Evolutionary conservation across 345 rosid species (phyloP), one percentile per base, ranked within the genome.

Genomic region (Jatropha curcas): DNA sequence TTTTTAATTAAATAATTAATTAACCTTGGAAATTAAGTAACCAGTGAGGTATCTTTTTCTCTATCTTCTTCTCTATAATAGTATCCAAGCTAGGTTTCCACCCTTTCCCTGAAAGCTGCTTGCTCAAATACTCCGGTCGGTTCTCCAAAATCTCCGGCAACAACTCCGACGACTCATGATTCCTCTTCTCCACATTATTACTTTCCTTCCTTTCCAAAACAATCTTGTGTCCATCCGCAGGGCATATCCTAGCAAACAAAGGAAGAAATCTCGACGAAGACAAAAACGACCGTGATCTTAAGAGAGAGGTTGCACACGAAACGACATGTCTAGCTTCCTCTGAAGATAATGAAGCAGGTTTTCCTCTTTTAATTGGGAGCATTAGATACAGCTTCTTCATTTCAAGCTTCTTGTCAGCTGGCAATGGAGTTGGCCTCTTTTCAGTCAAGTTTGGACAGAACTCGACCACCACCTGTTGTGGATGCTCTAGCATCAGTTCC

Each of bases 61-160:
- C 74, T 39, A 77, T 58, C 67, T 84, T 86, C 83, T 82, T 92
- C 88, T 92, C 97, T 41, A 67, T 79, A 14, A 92, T 92, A 0
- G 97, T 88, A 60, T 88, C 93, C 83, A 92, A 69, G 73, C 88
- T 88, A 30, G 95, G 97, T 79, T 79, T 92, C 97, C 97, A 92
- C n/a, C 89, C 88, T 79, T 82, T 92, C 27, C 95, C 93, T 11
- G 92, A 88, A 33, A 85, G 28, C 59, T 84, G 85, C 82, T 87
- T 51, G 58, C 89, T 87, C 83, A 92, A 75, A 80, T 79, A 86
- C 75, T 88, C 88, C 61, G 89, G 87, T 39, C 53, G 66, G 0
- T 73, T 80, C 59, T 80, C 90, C 65, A 67, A 27, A 55, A 46
- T 65, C 67, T 85, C 86, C 34, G 66, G 65, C 33, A 67, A 60